Evolutionary conservation across 495 filamentous ascomycete species (phyloP), one percentile per base, ranked within the genome.

Genomic region (Xylaria sp.): DNA sequence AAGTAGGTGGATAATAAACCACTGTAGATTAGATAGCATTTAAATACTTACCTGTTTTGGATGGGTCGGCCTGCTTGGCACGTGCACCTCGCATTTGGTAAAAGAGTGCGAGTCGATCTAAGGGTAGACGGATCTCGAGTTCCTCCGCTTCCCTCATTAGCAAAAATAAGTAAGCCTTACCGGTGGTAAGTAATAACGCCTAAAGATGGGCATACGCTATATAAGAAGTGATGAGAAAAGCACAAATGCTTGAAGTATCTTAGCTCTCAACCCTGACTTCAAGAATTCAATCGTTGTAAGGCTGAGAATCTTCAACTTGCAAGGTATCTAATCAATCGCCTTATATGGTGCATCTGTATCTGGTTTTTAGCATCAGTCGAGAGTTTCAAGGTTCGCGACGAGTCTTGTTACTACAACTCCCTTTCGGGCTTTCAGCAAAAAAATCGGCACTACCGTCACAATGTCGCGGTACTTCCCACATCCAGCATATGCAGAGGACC

Each of bases 401-500:
- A 61, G 37, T 43, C 37, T 24, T 61, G 21, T 37, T 26, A 5
- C 21, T 14, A 29, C 37, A 63, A 26, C 26, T 37, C 11, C 52
- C 35, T 61, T 41, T 43, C 37, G 2, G 2, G 8, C 19, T 11
- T 15, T 24, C 4, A 61, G 3, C 31, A 35, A 24, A 37, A 1
- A 29, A 31, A 1, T 48, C 29, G 41, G 26, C 15, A 31, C 24
- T 21, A 15, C 41, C n/a, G 19, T 29, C 48, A 75, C 55, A 46
- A 69, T 89, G 85, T 85, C 85, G 8, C 81, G 77, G 52, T 82
- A 88, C 78, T 86, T 82, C 79, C 84, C 85, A 1, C 87, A 87
- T 71, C 21, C 86, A 8, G 69, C 78, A 73, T 90, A 89, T 75
- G 88, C 87, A 35, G 89, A 91, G 78, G 89, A 91, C 74, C 89